Base-by-base conservation (phyloP, 345 rosid genomes). In the Erucastrum elatum region DNA sequence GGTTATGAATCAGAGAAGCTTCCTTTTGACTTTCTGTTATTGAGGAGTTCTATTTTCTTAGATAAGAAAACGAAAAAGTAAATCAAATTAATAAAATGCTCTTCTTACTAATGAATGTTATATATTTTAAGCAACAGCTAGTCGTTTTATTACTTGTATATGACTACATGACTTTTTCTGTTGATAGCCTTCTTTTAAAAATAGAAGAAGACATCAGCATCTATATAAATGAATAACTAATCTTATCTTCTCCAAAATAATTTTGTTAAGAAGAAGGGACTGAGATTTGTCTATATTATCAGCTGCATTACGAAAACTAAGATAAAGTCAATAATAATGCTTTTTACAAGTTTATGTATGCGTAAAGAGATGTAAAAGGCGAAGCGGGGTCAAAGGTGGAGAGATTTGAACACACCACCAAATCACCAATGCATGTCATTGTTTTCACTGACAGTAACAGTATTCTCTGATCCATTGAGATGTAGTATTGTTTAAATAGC, bases 101-200 rank as follows among this genome's bases (percentile, higher is more conserved):
- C 30, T 29, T 29, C 30, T 29, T 29, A 29, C 30, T 29, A 29
- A 29, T 10, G 46, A 9, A 55, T 55, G 27, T 11, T 17, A 55
- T 25, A 58, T 17, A 15, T 49, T 7, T 15, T 5, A 53, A 58
- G 3, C 41, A 21, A 10, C 31, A 61, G 6, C n/a, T 31, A n/a
- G 7, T 59, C 1, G 4, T 61, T 61, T 5, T 25, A 34, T 53
- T 34, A 29, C 31, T 29, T 37, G 10, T 41, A 10, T 10, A 16
- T 35, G 49, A 35, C 29, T 8, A 37, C 15, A 21, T 17, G 53
- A 66, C 70, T 21, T 39, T 37, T 44, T 68, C 35, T 46, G 13
- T 26, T 29, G 71, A 49, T 68, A 15, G 15, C 46, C n/a, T 68
- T 58, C 60, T 68, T 66, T 25, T 51, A 26, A 41, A 66, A 39